Evolutionary conservation across 768 basidiomycete species (phyloP), one percentile per base, ranked within the genome.

Genomic region (Xerocomellus chrysenteron): DNA sequence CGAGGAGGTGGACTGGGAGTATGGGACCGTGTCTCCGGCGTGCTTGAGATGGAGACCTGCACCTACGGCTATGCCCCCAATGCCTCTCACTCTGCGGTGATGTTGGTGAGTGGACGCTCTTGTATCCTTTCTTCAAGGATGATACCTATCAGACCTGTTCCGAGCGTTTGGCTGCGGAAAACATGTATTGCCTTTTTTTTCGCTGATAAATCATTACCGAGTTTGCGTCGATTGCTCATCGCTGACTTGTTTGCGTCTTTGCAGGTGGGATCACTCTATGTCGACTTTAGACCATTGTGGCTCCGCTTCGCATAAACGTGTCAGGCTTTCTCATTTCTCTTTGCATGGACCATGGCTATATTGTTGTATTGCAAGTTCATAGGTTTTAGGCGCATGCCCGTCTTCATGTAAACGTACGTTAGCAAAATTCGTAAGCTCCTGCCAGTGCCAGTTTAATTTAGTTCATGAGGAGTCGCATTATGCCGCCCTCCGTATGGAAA

Each of bases 91-190:
- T 10, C 40, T 67, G 30, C 61, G 62, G 50, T 59, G 66, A 70
- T 55, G 21, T 19, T 42, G 58, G 70, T 73, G 55, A 70, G 70
- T 64, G 1, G 32, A 51, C 30, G 59, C 63, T 65, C 47, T 50
- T 52, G 9, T 43, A 21, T 37, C 11, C 16, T 33, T 45, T 66
- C 52, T 56, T 65, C 65, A 37, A 52, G 74, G 87, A 90, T 87
- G 88, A 88, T 75, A 82, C 65, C 70, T 52, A 75, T 82, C 84
- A 89, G 86, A 88, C 87, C 87, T 89, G 86, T 90, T 84, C 88
- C 76, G 85, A 90, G 70, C 74, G 62, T 45, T 66, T 65, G 67
- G 63, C 65, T 83, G 85, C 76, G 82, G 86, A 85, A 73, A 78
- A 68, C 63, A 60, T 65, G 79, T 77, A 85, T 87, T 87, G 85